Evolutionary conservation across 306 rosid species (phyloP), one percentile per base, ranked within the genome.

Genomic region (Urtica urens): DNA sequence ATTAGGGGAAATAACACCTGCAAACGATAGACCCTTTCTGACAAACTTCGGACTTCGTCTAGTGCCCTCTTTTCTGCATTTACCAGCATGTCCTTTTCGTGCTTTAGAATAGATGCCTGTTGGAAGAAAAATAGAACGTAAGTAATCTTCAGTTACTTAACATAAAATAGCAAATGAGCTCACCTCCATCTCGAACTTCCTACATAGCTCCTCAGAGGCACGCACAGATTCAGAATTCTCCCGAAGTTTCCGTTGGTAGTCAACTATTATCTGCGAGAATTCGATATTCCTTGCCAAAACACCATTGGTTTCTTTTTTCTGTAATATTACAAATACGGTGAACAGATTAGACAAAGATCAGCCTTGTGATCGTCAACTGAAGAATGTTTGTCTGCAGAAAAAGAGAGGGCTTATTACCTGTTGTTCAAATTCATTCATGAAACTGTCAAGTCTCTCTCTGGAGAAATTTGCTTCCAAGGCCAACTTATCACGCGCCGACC

Each of bases 1-100:
- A 51, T 20, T 12, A n/a, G 29, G 15, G 17, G 61, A 5, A 43
- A 64, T 42, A 42, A 64, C 17, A 88, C 97, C 95, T 85, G 99
- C 66, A 90, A 59, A 21, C 94, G 81, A 45, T 72, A 63, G 49
- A 81, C 81, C 72, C 99, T 81, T 60, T 79, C 92, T 16, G 99
- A 81, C 61, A 85, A 77, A 59, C 68, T 64, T 54, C 71, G 70
- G 60, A 90, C 82, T 73, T 90, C 99, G 6, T 82, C 72, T 11
- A 72, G 67, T 31, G 99, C 99, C 72, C 95, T 75, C 75, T 85
- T 82, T 59, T 90, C 95, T 60, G 99, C 95, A 82, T 72, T 78
- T 57, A 65, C 68, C 26, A 85, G 21, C 69, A 90, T 66, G 70
- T 82, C 99, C 65, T 90, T 90, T 77, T 79, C 93, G 45, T 65